These are phyloP conservation scores for Austroboletus eburneus DNA, from an alignment of 768 basidiomycete species.

Conservation along the genomic window DNA sequence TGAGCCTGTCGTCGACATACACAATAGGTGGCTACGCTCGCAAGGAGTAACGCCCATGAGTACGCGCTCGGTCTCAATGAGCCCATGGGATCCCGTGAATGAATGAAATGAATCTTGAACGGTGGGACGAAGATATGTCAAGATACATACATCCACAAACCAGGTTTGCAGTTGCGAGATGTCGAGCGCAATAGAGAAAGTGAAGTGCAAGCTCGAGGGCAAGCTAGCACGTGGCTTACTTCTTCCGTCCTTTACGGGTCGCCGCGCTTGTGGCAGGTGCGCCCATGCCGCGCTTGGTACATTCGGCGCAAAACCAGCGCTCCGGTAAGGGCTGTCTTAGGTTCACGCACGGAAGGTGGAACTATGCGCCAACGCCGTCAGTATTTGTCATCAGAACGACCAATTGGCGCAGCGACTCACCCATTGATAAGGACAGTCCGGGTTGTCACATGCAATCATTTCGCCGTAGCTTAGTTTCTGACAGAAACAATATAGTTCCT, in stretches of 20 bases:
- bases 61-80: background rate
- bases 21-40: background rate
- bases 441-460: slow-evolving; percentile 65
- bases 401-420: slow-evolving; percentile 36
- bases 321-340: slow-evolving; percentile 55
- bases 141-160: slow-evolving; percentile 3
- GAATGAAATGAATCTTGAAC: background rate
- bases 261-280: slow-evolving; percentile 24
- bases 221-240: slow-evolving; percentile 23
- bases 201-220: background rate
- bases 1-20: background rate
- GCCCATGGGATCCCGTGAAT: background rate
- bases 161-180: background rate
- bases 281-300: slow-evolving; percentile 37
- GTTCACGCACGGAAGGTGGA: slow-evolving; percentile 59
- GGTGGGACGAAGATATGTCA: background rate
- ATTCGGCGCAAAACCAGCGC: slow-evolving; percentile 57
- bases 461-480: slow-evolving; percentile 61
- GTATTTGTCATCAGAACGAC: background rate
- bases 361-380: slow-evolving; percentile 35
- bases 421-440: slow-evolving; percentile 57
- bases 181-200: background rate
- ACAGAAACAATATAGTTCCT: slow-evolving; percentile 60
- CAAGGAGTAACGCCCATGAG: background rate
- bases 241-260: slow-evolving; percentile 41